Conservation (phyloP, 2,329 filamentous ascomycete species). For the Aureobasidium musti region DNA sequence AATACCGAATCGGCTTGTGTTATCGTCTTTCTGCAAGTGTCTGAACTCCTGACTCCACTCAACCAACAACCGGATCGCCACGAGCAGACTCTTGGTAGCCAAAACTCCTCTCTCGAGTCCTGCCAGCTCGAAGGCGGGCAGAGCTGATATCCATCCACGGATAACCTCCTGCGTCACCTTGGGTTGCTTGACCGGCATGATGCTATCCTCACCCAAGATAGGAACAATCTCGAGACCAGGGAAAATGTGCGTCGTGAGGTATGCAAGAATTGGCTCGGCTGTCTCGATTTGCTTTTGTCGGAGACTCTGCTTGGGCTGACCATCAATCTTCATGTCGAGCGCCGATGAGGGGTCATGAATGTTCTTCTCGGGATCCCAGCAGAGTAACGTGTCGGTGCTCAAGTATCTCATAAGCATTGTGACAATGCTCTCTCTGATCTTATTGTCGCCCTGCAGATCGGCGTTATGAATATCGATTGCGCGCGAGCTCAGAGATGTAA, state of each 20-base stretch:
- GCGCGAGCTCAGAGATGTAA: conserved; percentile 82
- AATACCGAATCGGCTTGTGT: conserved; percentile 64
- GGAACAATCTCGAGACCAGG: conserved; percentile 77
- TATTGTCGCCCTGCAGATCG: conserved; percentile 56
- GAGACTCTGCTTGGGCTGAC: conserved; percentile 57
- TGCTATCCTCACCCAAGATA: conserved; percentile 75
- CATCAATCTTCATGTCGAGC: conserved; percentile 41
- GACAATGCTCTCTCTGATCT: conserved; percentile 65
- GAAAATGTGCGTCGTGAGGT: conserved; percentile 74
- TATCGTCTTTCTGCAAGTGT: conserved; percentile 50
- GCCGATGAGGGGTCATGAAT: conserved; percentile 46
- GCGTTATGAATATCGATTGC: conserved; percentile 77
- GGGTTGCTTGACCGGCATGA: conserved; percentile 73
- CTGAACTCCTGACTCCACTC: conserved; percentile 82
- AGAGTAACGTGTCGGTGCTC: conserved; percentile 87
- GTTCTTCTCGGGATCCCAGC: conserved; percentile 70
- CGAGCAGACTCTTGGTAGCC: conserved; percentile 82
- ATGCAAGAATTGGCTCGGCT: conserved; percentile 69
- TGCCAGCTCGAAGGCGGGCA: conserved; percentile 79
- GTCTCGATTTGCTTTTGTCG: conserved; percentile 70
- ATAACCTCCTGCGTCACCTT: conserved; percentile 76
- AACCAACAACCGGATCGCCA: conserved; percentile 72
- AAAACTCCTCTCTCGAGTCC: conserved; percentile 81
- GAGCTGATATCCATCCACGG: conserved; percentile 70
- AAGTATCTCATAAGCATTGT: conserved; percentile 78